Evolutionary conservation across 192 early-diverging fungal species (phyloP).

Genomic region (Backusella circina): DNA sequence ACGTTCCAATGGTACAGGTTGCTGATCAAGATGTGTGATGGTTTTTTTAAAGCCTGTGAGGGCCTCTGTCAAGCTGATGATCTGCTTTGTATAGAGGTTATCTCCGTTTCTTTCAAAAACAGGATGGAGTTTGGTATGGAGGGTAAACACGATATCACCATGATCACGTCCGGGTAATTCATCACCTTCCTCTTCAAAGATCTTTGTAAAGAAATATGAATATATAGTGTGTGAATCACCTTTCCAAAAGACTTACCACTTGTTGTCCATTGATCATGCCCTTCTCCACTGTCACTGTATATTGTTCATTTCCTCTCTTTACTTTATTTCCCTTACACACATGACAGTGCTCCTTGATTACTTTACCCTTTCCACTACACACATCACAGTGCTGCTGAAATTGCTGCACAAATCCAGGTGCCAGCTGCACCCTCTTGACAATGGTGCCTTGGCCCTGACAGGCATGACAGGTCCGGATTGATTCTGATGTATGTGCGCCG

Average conservation of each 20-base stretch:
- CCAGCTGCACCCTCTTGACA: slow-evolving; percentile 82
- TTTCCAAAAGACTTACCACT: slow-evolving; percentile 32
- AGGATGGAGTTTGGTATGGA: slow-evolving; percentile 68
- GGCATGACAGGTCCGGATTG: slow-evolving; percentile 73
- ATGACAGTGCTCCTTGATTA: background rate
- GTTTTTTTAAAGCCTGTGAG: slow-evolving; percentile 77
- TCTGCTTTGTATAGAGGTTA: slow-evolving; percentile 70
- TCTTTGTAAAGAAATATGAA: background rate
- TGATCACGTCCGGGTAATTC: slow-evolving; percentile 84
- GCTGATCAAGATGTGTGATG: slow-evolving; percentile 80
- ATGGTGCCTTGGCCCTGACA: slow-evolving; percentile 82
- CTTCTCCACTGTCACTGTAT: slow-evolving; percentile 75
- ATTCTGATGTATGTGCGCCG: slow-evolving; percentile 82
- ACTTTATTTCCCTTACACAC: slow-evolving; percentile 56
- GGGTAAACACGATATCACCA: slow-evolving; percentile 80
- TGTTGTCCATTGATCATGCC: slow-evolving; percentile 78
- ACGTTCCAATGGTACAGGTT: slow-evolving; percentile 58
- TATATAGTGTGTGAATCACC: background rate
- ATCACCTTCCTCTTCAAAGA: slow-evolving; percentile 90
- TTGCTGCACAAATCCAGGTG: slow-evolving; percentile 91
- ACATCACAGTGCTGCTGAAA: slow-evolving; percentile 90
- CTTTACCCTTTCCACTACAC: slow-evolving; percentile 75
- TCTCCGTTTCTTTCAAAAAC: slow-evolving; percentile 75
- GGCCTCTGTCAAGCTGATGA: slow-evolving; percentile 73
- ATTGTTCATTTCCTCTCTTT: slow-evolving; percentile 71